phyloP scores from a whole-genome alignment of 768 basidiomycete species.

The Mycena haematopus region DNA sequence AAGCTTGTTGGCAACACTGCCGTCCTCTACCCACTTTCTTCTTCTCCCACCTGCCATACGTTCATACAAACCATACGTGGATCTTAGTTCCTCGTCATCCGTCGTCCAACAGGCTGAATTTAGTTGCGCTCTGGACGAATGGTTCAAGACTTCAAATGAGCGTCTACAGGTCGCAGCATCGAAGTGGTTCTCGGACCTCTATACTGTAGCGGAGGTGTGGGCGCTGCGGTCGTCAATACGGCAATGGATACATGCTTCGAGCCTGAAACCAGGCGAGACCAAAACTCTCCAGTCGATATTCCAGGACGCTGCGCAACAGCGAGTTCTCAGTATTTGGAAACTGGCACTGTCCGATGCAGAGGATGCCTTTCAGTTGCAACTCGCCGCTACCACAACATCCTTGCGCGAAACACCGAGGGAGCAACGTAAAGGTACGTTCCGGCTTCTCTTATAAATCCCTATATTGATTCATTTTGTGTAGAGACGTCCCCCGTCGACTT shows the following conservation, averaged over 20 bases:
- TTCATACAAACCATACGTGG: conserved; percentile 87
- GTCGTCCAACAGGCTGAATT: conserved; percentile 53
- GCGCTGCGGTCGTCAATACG: conserved; percentile 59
- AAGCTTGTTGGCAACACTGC: conserved; percentile 69
- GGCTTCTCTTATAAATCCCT: background rate
- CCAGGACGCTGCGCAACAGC: conserved; percentile 59
- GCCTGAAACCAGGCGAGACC: conserved; percentile 58
- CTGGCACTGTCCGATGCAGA: conserved; percentile 50
- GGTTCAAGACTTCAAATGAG: conserved; percentile 64
- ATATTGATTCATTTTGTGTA: conserved; percentile 32
- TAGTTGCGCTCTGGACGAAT: conserved; percentile 56
- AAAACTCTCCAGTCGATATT: conserved; percentile 49
- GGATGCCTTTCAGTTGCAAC: conserved; percentile 49
- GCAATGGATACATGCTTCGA: conserved; percentile 51
- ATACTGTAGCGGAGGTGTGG: conserved; percentile 76
- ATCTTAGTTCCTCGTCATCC: conserved; percentile 65
- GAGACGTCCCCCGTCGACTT: conserved; percentile 59
- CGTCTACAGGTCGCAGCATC: conserved; percentile 52
- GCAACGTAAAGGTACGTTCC: conserved; percentile 37
- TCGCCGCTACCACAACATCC: conserved; percentile 47
- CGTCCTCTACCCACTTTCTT: conserved; percentile 83
- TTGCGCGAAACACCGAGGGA: conserved; percentile 37
- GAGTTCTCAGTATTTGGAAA: conserved; percentile 68
- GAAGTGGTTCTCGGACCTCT: conserved; percentile 65
- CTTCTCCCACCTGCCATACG: conserved; percentile 75